Base-by-base conservation (phyloP, 2,329 filamentous ascomycete genomes). In the Exophiala sp. region DNA sequence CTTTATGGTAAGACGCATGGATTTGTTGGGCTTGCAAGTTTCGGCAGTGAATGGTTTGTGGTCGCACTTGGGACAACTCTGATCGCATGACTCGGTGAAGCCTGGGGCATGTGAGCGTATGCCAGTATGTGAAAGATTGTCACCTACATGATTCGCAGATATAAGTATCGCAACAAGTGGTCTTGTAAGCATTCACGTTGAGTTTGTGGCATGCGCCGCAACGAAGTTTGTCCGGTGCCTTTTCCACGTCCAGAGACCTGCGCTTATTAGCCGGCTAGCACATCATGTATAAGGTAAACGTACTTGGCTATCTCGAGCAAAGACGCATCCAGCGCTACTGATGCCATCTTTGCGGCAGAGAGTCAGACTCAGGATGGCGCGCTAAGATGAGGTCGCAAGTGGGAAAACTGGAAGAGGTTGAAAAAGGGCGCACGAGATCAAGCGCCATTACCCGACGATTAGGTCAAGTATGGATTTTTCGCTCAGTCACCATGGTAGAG, bases 191-290 rank as follows among this genome's bases (percentile, higher is more conserved):
- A 69, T 96, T 95, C 61, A 95, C 78, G 29, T 91, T 91, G 54
- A 97, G 79, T 71, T 89, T 91, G 75, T 88, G 94, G 74, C 94
- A 99, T 64, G 90, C 89, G 48, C 90, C 90, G 77, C 94, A 99
- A 72, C 91, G 88, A 60, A 99, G 81, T 78, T 96, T 96, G 66
- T 91, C 90, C n/a, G 94, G 94, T 54, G 96, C 91, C 59, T 94
- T 89, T 65, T 92, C 89, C 61, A 87, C 83, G 16, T 83, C 77
- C 56, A 96, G 79, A 46, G 88, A 86, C 70, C 90, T 95, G 67
- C 16, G 20, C 11, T 20, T 20, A 14, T 53, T 47, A 52, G 49
- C 14, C 18, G 14, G 10, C 11, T 18, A 24, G 6, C 11, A 24
- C 21, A 48, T 4, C 38, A 8, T 14, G 38, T 24, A 21, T n/a